These are phyloP conservation scores for Chlorella vulgaris DNA, from an alignment of 139 green algal species.

Conservation along the genomic window DNA sequence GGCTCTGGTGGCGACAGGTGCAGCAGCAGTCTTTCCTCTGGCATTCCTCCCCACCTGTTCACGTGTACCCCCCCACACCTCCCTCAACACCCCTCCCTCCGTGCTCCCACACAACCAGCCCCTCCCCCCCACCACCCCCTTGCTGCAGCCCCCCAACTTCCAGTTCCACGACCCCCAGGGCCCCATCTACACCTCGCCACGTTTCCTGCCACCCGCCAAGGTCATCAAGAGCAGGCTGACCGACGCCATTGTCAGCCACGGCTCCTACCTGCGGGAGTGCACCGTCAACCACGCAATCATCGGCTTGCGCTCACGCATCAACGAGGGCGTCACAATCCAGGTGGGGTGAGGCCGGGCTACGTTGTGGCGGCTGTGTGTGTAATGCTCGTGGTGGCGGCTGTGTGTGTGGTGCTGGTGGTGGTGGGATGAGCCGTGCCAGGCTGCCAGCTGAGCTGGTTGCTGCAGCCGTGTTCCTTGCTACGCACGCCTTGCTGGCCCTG, in stretches of 20 bases:
- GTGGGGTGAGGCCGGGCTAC: too few species aligned
- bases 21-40: too few species aligned
- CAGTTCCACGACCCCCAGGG: constrained; percentile 97
- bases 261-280: constrained; percentile 79
- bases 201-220: constrained; percentile 96
- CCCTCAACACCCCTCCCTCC: constrained; percentile 4
- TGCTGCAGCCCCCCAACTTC: constrained; percentile 80
- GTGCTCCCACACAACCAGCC: too few species aligned
- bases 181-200: constrained; percentile 98
- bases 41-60: too few species aligned
- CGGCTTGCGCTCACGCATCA: constrained; percentile 85
- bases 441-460: too few species aligned
- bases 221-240: constrained; percentile 71
- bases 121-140: neutral
- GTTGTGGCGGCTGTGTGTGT: too few species aligned
- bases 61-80: neutral
- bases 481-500: too few species aligned
- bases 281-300: constrained; percentile 92
- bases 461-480: too few species aligned
- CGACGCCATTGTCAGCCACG: constrained; percentile 85
- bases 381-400: too few species aligned
- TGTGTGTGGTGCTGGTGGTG: too few species aligned
- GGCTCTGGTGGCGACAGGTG: too few species aligned
- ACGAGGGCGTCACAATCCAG: constrained; percentile 61
- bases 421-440: too few species aligned